Base-by-base conservation (phyloP, 1,284 basidiomycete genomes). In the Moesziomyces aphidis region DNA sequence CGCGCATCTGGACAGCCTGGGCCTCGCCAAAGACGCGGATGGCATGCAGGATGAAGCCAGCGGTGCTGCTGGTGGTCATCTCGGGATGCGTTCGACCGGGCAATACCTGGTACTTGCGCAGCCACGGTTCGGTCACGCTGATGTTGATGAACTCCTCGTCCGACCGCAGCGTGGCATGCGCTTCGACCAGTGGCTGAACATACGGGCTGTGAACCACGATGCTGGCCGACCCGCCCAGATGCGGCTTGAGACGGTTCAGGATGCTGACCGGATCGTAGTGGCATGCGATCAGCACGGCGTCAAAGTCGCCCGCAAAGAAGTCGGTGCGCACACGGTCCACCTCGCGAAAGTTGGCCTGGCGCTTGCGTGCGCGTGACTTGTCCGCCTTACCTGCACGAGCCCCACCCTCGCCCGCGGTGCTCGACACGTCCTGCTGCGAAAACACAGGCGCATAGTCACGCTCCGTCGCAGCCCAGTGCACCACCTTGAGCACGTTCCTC, bases 81-180 rank as follows among this genome's bases (percentile, higher is more conserved):
- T 90, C 90, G 0, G 97, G 97, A 86, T 99, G 97, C 46, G 94
- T 97, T 36, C 97, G 89, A 17, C 96, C 96, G 24, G 96, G 96
- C 21, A 99, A 87, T 11, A 95, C 92, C 85, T 98, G 96, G 86
- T 98, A 99, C 73, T 90, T 89, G 53, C 97, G 89, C 52, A 94
- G 86, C 92, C 93, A 99, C 11, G 91, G 89, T 86, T 99, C 96
- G 2, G 92, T 92, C 17, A 99, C 87, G 22, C 89, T 90, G 10
- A 94, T 91, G 31, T 90, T 91, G 22, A 98, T 87, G 71, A 91
- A 96, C 70, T 89, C 86, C 9, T 91, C 89, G 46, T 88, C 84
- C 28, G 88, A 86, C 48, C 93, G 89, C 77, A 96, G 86, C 77
- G 89, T 90, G 42, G 88, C 88, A 78, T 97, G 91, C 2, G 93